Evolutionary conservation across 176 grass and related monocot species (phyloP).

Genomic region (Eleusine coracana): DNA sequence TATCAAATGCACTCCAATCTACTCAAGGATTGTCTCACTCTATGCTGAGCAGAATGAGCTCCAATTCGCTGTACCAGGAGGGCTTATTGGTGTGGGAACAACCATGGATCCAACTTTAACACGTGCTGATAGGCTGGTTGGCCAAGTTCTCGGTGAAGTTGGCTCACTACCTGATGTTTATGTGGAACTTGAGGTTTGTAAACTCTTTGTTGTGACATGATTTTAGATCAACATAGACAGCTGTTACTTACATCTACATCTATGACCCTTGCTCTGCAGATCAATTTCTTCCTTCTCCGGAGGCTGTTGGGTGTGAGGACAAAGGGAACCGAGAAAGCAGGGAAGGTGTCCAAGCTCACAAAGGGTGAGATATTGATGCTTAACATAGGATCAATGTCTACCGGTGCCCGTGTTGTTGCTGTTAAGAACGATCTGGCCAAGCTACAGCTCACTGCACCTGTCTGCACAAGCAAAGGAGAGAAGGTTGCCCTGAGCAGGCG

Average conservation of each 20-base stretch:
- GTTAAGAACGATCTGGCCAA: conserved; percentile 88
- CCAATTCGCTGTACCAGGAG: conserved; percentile 94
- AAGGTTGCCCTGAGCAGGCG: conserved; percentile 89
- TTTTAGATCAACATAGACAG: background rate
- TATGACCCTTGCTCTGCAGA: conserved; percentile 38
- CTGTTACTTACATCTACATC: background rate
- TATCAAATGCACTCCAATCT: conserved; percentile 92
- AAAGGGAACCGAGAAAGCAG: conserved; percentile 84
- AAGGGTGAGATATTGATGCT: conserved; percentile 98
- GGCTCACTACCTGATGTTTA: conserved; percentile 89
- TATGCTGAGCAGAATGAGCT: conserved; percentile 96
- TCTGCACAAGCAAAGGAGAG: conserved; percentile 91
- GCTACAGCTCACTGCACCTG: conserved; percentile 84
- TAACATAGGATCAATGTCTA: conserved; percentile 98
- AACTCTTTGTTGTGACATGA: background rate
- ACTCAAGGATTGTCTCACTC: conserved; percentile 89
- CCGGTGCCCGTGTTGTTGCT: conserved; percentile 71
- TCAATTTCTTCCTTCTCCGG: conserved; percentile 92
- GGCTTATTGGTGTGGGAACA: conserved; percentile 94
- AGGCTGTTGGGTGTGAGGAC: conserved; percentile 93
- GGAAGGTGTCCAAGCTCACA: conserved; percentile 83
- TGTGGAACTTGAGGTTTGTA: conserved; percentile 84
- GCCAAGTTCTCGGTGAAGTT: conserved; percentile 94
- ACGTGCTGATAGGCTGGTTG: conserved; percentile 89
- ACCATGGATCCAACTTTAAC: conserved; percentile 97